Evolutionary conservation across 2,329 filamentous ascomycete genomes (phyloP), one percentile per base, ranked within the genome.

Genomic region (Fusarium praegraminearum): DNA sequence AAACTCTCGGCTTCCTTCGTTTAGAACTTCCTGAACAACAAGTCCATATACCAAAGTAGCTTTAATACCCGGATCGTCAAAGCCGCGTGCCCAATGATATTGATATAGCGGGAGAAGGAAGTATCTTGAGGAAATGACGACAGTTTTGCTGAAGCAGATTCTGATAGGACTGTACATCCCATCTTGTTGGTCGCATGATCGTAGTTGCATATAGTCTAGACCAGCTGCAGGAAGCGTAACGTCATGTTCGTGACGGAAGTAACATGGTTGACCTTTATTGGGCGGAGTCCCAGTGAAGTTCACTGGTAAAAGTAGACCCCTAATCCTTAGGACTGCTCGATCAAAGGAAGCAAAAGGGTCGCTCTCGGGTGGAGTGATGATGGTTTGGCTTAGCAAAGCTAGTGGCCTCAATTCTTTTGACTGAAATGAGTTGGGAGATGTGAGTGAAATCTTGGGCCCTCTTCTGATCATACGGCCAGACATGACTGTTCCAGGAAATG

Each of bases 231-330:
- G 13, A 3, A 7, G 0, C 1, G 16, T 10, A 1, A 40, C 1
- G 2, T 7, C 26, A 6, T 7, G 5, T 3, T 53, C 7, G 5
- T 30, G n/a, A 10, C 28, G 47, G 11, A 54, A 58, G 6, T 1
- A 16, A 3, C 15, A 30, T 24, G 11, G 1, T 13, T 7, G 5
- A 2, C 7, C 1, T 20, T 2, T 1, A 0, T 3, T 6, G 1
- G 7, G 8, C 0, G 4, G 26, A 16, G 1, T 26, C 2, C 33
- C 26, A 1, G 20, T 13, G 22, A 54, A 44, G 6, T 0, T 30
- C 2, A 32, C n/a, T 16, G 55, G 55, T 5, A 58, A 3, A 15
- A 24, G 10, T 1, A 58, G 12, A 8, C 55, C 30, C 8, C 49
- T 26, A 0, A 58, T 6, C 6, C 10, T 58, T 2, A 58, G 3